A percentile compares a stretch with the other conserved stretches of the same genome.
Evolutionary conservation across 78 protist genomes (phyloP).

Genomic region (Dictyostelium intermedium): DNA sequence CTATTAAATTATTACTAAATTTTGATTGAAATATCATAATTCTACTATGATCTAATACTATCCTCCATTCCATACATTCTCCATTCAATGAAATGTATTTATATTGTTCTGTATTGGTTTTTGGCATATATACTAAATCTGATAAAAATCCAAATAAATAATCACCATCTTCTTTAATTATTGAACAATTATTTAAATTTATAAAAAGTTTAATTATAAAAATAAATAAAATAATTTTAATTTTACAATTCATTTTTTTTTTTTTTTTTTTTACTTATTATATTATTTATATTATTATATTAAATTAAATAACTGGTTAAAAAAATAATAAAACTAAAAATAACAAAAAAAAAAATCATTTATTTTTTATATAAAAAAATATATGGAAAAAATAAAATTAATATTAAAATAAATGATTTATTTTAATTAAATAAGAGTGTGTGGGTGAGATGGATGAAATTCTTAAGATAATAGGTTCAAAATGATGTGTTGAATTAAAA

Average conservation of each 20-base stretch:
- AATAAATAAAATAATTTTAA: neutral
- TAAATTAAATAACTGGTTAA: too few species aligned
- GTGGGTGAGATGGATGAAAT: neutral
- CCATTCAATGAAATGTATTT: neutral
- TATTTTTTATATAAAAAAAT: too few species aligned
- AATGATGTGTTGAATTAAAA: neutral
- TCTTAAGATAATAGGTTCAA: neutral
- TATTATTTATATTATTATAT: too few species aligned
- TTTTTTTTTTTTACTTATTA: too few species aligned
- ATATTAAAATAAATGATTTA: neutral
- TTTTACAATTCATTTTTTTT: neutral
- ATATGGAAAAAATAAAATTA: neutral
- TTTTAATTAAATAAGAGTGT: neutral
- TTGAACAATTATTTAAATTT: neutral
- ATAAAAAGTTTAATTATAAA: neutral
- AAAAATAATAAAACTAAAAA: too few species aligned
- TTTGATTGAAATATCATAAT: neutral
- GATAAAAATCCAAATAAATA: constrained; percentile 1
- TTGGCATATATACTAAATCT: neutral
- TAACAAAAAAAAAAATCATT: too few species aligned
- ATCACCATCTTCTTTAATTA: constrained; percentile 23
- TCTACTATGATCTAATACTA: constrained; percentile 7
- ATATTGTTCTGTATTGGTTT: neutral
- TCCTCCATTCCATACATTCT: neutral
- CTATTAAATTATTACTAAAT: neutral